Percentiles rank a stretch among this genome's conserved stretches.
Evolutionary conservation across 345 rosid genomes (phyloP).

Genomic region (Hibiscus syriacus): DNA sequence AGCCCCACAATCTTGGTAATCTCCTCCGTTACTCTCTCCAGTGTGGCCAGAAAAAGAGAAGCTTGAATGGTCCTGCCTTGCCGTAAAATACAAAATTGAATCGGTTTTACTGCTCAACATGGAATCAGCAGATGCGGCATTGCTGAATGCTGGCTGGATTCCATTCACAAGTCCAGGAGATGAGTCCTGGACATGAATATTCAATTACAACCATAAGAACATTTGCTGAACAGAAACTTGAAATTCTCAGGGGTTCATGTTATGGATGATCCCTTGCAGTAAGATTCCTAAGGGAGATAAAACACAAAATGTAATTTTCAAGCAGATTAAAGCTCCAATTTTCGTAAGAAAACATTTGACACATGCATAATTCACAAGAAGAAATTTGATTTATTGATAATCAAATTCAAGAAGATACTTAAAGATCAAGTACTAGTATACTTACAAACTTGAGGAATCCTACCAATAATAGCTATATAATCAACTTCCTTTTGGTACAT

Average conservation of each 20-base stretch:
- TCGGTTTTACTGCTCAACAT: slow-evolving; percentile 86
- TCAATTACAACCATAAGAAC: not conserved
- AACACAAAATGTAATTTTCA: not conserved
- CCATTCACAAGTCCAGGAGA: slow-evolving; percentile 42
- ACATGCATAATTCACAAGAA: not conserved
- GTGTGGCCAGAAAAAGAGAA: slow-evolving; percentile 85
- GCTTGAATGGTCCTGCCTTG: slow-evolving; percentile 51
- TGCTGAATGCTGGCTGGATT: slow-evolving; percentile 63
- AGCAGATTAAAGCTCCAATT: not conserved
- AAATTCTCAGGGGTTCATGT: not conserved
- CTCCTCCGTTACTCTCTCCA: slow-evolving; percentile 68
- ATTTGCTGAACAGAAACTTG: not conserved
- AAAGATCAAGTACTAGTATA: not conserved
- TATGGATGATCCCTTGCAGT: too few species aligned
- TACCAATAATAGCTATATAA: not conserved
- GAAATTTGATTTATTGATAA: too few species aligned
- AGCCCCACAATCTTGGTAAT: slow-evolving; percentile 91
- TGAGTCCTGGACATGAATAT: slow-evolving; percentile 33
- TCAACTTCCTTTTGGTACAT: not conserved
- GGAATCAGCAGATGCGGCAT: slow-evolving; percentile 80
- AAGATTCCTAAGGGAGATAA: not conserved
- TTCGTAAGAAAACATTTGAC: not conserved
- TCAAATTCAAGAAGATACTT: not conserved
- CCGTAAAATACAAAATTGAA: slow-evolving; percentile 51
- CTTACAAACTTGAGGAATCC: not conserved